Conservation (phyloP, 2,329 filamentous ascomycete species). For the Exserohilum turcica region DNA sequence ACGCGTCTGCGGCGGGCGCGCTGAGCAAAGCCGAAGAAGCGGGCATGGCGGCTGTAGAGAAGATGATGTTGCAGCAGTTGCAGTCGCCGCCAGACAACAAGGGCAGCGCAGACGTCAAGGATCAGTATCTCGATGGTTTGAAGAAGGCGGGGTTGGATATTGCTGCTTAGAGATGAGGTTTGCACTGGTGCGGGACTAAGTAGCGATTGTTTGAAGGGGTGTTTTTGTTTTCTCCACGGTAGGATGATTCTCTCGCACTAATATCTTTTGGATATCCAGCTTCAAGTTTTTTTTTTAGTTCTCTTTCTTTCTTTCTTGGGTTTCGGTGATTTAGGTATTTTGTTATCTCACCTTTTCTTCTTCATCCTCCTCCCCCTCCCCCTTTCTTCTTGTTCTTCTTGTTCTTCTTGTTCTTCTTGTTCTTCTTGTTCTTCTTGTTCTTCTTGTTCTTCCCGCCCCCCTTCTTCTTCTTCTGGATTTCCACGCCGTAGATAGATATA, state of each 20-base stretch:
- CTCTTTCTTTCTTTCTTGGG: background rate
- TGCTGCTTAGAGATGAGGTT: constrained; percentile 6
- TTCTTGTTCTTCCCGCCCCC: background rate
- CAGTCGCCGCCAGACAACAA: constrained; percentile 8
- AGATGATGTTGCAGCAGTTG: constrained; percentile 49
- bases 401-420: too few relatives aligned
- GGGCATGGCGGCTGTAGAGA: constrained; percentile 44
- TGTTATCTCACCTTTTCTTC: too few relatives aligned
- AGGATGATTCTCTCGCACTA: too few relatives aligned
- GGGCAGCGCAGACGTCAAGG: constrained; percentile 44
- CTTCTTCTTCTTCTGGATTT: background rate
- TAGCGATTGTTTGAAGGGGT: too few relatives aligned
- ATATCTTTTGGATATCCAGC: too few relatives aligned
- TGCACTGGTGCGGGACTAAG: too few relatives aligned
- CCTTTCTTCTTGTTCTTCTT: too few relatives aligned
- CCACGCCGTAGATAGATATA: background rate
- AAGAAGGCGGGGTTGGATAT: constrained; percentile 51
- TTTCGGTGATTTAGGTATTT: too few relatives aligned
- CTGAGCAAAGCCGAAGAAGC: constrained; percentile 44
- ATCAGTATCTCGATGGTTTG: constrained; percentile 49
- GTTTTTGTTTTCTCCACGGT: too few relatives aligned
- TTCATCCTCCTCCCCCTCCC: too few relatives aligned
- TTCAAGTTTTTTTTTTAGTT: background rate
- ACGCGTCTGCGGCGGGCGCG: constrained; percentile 21
- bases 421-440: background rate